Conservation (phyloP, 441 rosid species). For the Biscutella laevigata region DNA sequence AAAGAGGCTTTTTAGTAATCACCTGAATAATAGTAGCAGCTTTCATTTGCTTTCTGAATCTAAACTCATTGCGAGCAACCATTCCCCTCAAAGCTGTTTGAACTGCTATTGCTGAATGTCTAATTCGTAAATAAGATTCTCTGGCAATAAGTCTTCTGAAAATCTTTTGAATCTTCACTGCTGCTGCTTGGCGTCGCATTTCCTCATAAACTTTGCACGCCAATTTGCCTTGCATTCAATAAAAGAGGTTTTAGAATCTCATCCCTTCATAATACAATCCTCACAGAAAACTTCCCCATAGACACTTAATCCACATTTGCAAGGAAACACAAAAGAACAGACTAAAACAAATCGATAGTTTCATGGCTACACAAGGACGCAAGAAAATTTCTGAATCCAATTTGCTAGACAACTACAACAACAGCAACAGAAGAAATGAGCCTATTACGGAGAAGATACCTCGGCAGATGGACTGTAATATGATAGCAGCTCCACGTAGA, state of each 20-base stretch:
- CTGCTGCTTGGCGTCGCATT: conserved; percentile 80
- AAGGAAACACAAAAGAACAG: neutral
- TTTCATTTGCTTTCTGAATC: conserved; percentile 91
- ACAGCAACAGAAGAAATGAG: neutral
- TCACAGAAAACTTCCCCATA: neutral
- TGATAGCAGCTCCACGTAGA: conserved; percentile 71
- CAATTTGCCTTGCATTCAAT: conserved; percentile 53
- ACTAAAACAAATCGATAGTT: conserved; percentile 1
- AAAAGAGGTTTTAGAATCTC: conserved; percentile 18
- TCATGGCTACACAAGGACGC: neutral
- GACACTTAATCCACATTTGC: conserved; percentile 4
- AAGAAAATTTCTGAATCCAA: neutral
- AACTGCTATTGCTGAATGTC: conserved; percentile 57
- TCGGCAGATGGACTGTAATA: conserved; percentile 77
- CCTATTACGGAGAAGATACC: conserved; percentile 36
- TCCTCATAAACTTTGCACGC: conserved; percentile 77
- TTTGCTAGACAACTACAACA: neutral
- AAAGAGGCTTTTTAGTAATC: conserved; percentile 7
- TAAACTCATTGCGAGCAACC: conserved; percentile 92
- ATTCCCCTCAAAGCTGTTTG: conserved; percentile 94
- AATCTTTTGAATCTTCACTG: conserved; percentile 82
- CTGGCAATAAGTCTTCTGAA: conserved; percentile 63
- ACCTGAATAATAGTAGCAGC: conserved; percentile 93
- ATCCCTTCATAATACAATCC: conserved; percentile 2
- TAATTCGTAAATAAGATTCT: conserved; percentile 47